Percentiles rank a stretch among this genome's conserved stretches.
Conservation (phyloP, 345 rosid genomes). For the Salix koriyanagi region DNA sequence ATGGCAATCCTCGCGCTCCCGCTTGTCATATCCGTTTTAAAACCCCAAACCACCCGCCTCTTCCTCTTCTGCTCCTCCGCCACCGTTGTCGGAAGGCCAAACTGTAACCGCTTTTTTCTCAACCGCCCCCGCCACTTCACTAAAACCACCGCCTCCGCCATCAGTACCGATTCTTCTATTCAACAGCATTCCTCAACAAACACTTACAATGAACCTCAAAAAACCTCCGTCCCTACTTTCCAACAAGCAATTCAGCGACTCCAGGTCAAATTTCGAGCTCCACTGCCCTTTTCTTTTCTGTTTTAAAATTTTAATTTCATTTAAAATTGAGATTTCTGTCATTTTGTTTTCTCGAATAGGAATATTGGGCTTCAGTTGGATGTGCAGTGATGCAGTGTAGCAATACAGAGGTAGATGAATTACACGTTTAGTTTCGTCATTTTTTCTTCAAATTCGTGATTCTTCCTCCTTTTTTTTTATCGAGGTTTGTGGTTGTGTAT, state of each 20-base stretch:
- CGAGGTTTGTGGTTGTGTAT: slow-evolving; percentile 6
- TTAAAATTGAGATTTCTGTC: neutral
- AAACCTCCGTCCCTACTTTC: slow-evolving; percentile 54
- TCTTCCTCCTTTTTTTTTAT: neutral
- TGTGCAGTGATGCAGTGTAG: slow-evolving; percentile 97
- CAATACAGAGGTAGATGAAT: slow-evolving; percentile 71
- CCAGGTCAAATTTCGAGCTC: slow-evolving; percentile 35
- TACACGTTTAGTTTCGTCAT: neutral
- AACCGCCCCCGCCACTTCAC: slow-evolving; percentile 30
- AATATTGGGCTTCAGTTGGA: slow-evolving; percentile 98
- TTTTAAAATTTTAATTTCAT: neutral
- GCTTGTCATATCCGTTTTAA: slow-evolving; percentile 54
- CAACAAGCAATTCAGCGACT: slow-evolving; percentile 95
- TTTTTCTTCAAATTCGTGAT: neutral
- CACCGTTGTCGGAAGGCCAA: slow-evolving; percentile 2
- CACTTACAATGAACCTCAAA: slow-evolving; percentile 18
- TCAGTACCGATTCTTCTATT: slow-evolving; percentile 31
- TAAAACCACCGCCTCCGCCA: slow-evolving; percentile 30
- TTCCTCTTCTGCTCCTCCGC: slow-evolving; percentile 27
- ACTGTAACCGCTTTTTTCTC: slow-evolving; percentile 20
- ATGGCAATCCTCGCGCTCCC: slow-evolving; percentile 71
- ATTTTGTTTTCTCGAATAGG: slow-evolving; percentile 32
- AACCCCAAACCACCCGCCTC: slow-evolving; percentile 38
- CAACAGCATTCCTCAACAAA: slow-evolving; percentile 40
- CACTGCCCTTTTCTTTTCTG: neutral